phyloP scores from a whole-genome alignment of 257 asterid genomes.

The Rehmannia glutinosa region DNA sequence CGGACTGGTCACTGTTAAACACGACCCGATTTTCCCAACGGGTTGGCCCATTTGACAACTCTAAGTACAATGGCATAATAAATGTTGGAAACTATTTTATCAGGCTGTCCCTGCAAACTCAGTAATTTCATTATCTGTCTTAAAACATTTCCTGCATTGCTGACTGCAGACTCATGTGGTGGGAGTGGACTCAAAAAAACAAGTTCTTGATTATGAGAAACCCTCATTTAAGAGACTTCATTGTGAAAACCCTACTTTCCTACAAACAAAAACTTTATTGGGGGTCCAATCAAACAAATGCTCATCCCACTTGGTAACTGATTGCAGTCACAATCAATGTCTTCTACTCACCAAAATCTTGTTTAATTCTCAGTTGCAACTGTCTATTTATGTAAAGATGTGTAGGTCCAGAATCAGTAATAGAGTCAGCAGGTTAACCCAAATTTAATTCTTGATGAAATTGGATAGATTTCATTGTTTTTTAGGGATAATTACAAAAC shows the following conservation, averaged over 20 bases:
- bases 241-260: constrained; percentile 3
- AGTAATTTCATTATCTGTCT: background rate
- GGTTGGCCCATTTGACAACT: too few species aligned
- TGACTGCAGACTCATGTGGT: background rate
- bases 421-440: too few species aligned
- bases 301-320: background rate
- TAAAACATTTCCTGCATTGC: background rate
- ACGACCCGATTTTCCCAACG: too few species aligned
- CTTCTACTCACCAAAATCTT: background rate
- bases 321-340: background rate
- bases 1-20: too few species aligned
- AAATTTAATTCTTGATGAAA: too few species aligned
- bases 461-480: too few species aligned
- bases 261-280: background rate
- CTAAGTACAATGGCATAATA: background rate
- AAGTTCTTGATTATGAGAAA: background rate
- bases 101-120: background rate
- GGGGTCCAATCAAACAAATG: background rate
- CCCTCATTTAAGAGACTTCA: too few species aligned
- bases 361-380: background rate
- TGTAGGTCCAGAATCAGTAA: too few species aligned
- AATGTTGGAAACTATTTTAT: background rate
- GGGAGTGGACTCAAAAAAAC: background rate
- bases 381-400: background rate
- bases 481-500: too few species aligned